These are phyloP conservation scores for Stylosanthes scabra DNA, from an alignment of 331 rosid species.

Conservation along the genomic window DNA sequence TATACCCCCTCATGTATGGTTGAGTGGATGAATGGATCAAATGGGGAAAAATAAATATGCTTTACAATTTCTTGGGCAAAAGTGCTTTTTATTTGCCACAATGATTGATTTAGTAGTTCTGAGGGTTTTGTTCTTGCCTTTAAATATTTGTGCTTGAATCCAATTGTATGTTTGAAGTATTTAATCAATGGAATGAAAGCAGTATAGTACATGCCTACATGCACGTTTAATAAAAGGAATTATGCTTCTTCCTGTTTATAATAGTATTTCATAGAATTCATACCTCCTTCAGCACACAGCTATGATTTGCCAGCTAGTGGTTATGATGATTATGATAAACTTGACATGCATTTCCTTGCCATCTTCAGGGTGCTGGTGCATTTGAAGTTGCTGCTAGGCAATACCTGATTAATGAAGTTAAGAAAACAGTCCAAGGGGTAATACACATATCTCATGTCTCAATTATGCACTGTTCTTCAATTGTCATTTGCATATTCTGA, in stretches of 20 bases:
- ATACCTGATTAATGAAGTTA: constrained; percentile 78
- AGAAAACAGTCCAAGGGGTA: constrained; percentile 98
- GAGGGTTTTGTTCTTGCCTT: not conserved
- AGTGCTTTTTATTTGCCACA: not conserved
- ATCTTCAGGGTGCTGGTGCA: constrained; percentile 85
- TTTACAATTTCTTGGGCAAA: not conserved
- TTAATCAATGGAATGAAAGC: constrained; percentile 4
- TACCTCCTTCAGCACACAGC: constrained; percentile 12
- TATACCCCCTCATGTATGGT: not conserved
- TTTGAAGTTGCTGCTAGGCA: constrained; percentile 99
- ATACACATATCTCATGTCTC: constrained; percentile 14
- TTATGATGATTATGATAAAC: constrained; percentile 32
- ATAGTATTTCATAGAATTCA: constrained; percentile 7
- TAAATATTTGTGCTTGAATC: constrained; percentile 14
- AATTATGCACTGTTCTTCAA: constrained; percentile 15
- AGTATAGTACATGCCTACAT: not conserved
- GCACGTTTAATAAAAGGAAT: not conserved
- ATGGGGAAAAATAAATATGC: constrained; percentile 2
- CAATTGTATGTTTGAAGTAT: constrained; percentile 24
- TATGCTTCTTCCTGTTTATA: not conserved
- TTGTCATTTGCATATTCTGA: not conserved
- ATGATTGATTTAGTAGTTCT: not conserved
- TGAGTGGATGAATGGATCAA: constrained; percentile 11
- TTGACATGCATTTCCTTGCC: constrained; percentile 18
- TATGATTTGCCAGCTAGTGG: constrained; percentile 19